phyloP scores from a whole-genome alignment of 2,329 filamentous ascomycete genomes.

The Exophiala bonariae region DNA sequence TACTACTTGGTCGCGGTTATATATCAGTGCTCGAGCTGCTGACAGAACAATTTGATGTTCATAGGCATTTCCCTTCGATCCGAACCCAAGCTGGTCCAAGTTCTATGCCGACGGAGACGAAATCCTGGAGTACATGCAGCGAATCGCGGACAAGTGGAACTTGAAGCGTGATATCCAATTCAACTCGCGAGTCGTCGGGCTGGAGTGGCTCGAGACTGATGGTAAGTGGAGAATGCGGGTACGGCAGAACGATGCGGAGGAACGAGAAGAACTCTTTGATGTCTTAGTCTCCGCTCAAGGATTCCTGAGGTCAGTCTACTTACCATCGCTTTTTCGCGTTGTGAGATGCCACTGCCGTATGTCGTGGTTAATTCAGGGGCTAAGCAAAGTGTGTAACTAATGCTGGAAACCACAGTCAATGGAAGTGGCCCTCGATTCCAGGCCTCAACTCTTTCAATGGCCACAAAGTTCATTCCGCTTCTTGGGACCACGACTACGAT shows the following conservation, averaged over 20 bases:
- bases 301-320: conserved; percentile 25
- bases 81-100: conserved; percentile 44
- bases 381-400: too few relatives aligned
- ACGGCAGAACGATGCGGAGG: conserved; percentile 26
- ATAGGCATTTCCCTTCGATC: conserved; percentile 36
- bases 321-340: not conserved
- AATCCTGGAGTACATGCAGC: conserved; percentile 44
- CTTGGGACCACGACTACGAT: conserved; percentile 30
- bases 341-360: too few relatives aligned
- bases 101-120: conserved; percentile 43
- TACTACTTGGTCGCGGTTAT: too few relatives aligned
- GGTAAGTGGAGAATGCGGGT: conserved; percentile 41
- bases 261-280: conserved; percentile 33
- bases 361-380: too few relatives aligned
- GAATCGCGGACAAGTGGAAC: conserved; percentile 40
- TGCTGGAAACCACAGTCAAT: conserved; percentile 7
- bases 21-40: too few relatives aligned
- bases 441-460: conserved; percentile 31
- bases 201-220: conserved; percentile 38
- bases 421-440: conserved; percentile 34
- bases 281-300: conserved; percentile 37
- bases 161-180: conserved; percentile 41
- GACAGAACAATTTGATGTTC: not conserved
- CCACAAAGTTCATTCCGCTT: conserved; percentile 30
- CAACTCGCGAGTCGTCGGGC: conserved; percentile 37